These are phyloP conservation scores for Aureobasidium subglaciale DNA, from an alignment of 2,329 filamentous ascomycete genomes.

Conservation along the genomic window DNA sequence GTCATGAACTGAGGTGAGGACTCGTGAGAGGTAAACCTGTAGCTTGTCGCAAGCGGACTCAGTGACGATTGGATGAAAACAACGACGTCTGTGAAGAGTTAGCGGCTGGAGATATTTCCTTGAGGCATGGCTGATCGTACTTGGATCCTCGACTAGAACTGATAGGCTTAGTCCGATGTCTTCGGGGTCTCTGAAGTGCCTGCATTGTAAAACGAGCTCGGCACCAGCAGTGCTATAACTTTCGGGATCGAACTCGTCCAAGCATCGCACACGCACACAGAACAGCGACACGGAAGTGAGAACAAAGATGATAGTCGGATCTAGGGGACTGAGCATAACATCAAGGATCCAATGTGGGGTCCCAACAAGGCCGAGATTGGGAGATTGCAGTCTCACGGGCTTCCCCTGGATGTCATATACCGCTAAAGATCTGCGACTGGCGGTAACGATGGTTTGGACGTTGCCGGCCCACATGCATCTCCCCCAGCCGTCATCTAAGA, in stretches of 20 bases:
- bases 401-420: constrained; percentile 29
- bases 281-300: constrained; percentile 50
- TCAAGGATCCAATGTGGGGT: constrained; percentile 50
- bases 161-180: constrained; percentile 44
- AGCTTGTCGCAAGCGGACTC: constrained; percentile 27
- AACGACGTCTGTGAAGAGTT: constrained; percentile 22
- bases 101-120: neutral
- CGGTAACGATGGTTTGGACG: constrained; percentile 45
- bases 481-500: constrained; percentile 42
- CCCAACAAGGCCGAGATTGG: constrained; percentile 23
- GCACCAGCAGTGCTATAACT: constrained; percentile 26
- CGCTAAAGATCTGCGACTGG: constrained; percentile 37
- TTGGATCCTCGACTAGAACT: constrained; percentile 25
- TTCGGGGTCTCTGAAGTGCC: constrained; percentile 48
- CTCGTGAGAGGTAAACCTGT: constrained; percentile 21
- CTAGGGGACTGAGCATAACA: constrained; percentile 41
- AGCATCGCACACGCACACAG: constrained; percentile 39
- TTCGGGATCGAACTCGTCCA: constrained; percentile 23
- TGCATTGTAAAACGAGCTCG: constrained; percentile 39
- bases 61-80: constrained; percentile 30
- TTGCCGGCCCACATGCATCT: constrained; percentile 43
- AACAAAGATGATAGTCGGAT: constrained; percentile 48
- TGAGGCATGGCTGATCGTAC: constrained; percentile 23
- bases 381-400: constrained; percentile 21
- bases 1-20: constrained; percentile 17